A percentile compares a stretch with the other conserved stretches of the same genome.
Conservation (phyloP, 352 stramenopile genomes). For the Thraustotheca clavata region DNA sequence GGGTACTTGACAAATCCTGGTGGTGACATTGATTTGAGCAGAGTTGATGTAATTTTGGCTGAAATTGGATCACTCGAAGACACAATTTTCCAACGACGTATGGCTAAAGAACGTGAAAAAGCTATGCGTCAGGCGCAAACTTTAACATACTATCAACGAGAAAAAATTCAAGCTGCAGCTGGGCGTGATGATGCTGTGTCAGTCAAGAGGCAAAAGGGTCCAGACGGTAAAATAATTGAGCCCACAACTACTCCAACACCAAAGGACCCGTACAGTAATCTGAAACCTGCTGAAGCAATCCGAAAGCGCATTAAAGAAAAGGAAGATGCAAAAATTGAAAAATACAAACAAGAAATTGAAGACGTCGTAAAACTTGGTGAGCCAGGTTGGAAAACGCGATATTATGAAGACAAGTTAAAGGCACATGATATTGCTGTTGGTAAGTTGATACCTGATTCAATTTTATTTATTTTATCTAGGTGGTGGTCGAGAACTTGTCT, state of each 20-base stretch:
- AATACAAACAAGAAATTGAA: slow-evolving; percentile 79
- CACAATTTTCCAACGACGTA: slow-evolving; percentile 87
- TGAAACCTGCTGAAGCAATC: slow-evolving; percentile 58
- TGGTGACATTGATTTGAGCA: slow-evolving; percentile 90
- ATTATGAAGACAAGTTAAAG: slow-evolving; percentile 84
- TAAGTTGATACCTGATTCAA: background rate
- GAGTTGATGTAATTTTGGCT: slow-evolving; percentile 94
- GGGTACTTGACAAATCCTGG: slow-evolving; percentile 94
- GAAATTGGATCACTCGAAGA: slow-evolving; percentile 96
- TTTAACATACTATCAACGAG: slow-evolving; percentile 58
- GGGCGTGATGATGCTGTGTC: slow-evolving; percentile 65
- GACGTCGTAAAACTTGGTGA: slow-evolving; percentile 94
- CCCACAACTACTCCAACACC: slow-evolving; percentile 33
- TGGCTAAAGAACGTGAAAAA: slow-evolving; percentile 78
- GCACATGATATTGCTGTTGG: slow-evolving; percentile 76
- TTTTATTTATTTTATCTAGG: slow-evolving; percentile 12
- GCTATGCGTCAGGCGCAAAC: slow-evolving; percentile 53
- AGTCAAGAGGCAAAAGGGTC: slow-evolving; percentile 40
- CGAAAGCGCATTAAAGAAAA: slow-evolving; percentile 77
- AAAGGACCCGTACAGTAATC: slow-evolving; percentile 59
- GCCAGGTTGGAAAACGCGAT: slow-evolving; percentile 93
- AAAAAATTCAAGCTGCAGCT: slow-evolving; percentile 47
- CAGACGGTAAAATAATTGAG: slow-evolving; percentile 30
- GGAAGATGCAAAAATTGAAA: slow-evolving; percentile 64
- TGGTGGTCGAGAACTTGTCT: slow-evolving; percentile 84